phyloP scores from a whole-genome alignment of 2,329 filamentous ascomycete species.

The Colletotrichum sp. region DNA sequence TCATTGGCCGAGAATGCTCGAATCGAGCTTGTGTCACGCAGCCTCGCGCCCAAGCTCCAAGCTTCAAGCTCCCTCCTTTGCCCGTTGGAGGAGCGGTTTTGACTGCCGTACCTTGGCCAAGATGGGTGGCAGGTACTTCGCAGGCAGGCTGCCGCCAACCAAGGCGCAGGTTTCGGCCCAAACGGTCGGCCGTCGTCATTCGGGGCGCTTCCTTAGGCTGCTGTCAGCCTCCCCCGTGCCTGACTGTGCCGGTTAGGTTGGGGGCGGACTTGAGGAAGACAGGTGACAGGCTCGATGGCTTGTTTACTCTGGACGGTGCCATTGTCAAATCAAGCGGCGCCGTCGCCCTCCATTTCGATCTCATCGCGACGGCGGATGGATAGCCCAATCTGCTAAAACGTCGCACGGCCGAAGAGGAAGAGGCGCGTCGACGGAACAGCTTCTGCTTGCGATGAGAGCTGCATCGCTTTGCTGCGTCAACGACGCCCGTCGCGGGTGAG shows the following conservation, averaged over 20 bases:
- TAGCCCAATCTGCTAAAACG: constrained; percentile 12
- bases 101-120: not conserved
- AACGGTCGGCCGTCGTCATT: not conserved
- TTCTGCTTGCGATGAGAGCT: not conserved
- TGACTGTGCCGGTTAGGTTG: constrained; percentile 13
- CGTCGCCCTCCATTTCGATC: constrained; percentile 32
- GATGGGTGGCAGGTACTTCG: not conserved
- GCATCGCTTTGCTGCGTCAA: not conserved
- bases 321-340: constrained; percentile 38
- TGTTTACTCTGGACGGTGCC: constrained; percentile 22
- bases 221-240: constrained; percentile 32
- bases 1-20: not conserved
- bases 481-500: not conserved
- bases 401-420: not conserved
- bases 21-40: constrained; percentile 8
- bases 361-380: constrained; percentile 25
- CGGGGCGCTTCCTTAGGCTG: constrained; percentile 25
- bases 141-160: not conserved
- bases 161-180: constrained; percentile 14
- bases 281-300: constrained; percentile 11
- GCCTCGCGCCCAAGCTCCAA: constrained; percentile 11
- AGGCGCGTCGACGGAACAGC: not conserved
- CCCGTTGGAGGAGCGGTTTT: not conserved
- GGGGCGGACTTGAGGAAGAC: constrained; percentile 2
- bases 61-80: not conserved